Evolutionary conservation across 2,329 filamentous ascomycete species (phyloP), one percentile per base, ranked within the genome.

Genomic region (Thielaviopsis ethacetica): DNA sequence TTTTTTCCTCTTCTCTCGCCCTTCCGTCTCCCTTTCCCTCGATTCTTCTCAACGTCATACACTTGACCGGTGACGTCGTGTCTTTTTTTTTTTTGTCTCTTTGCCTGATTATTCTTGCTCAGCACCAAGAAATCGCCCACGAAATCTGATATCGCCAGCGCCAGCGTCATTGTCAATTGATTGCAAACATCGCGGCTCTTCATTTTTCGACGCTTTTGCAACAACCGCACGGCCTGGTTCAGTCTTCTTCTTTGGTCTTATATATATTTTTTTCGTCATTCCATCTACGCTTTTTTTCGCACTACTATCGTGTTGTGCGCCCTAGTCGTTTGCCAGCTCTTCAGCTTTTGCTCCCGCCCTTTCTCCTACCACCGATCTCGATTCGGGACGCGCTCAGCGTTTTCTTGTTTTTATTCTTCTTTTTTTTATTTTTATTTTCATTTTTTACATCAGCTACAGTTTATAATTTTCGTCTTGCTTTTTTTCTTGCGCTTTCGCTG

Each of bases 11-110:
- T 60, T 60, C 59, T 57, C 51, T 60, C 50, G 54, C 50, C 55
- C 44, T 49, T 49, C 44, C 38, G 59, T 56, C 41, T 51, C 59
- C 59, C 53, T 58, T 56, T 61, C 59, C 59, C 59, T 61, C 59
- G 59, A 58, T 53, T 58, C 59, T 61, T 61, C 59, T 61, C 59
- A 61, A 61, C 59, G 59, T 61, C 59, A 61, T 61, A 61, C 59
- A 58, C 54, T 52, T 50, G 59, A 61, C 59, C 59, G 56, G 59
- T 61, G 59, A 61, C 59, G 59, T 61, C 59, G 59, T 61, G 52
- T 58, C 58, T 61, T 34, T 58, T 58, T 53, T 38, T 19, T 58
- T 55, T 50, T 58, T 52, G 41, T 47, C 52, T 55, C 27, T 56
- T 41, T 47, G 54, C 44, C 44, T 54, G 41, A 38, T 52, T 54